Conservation (phyloP, 305 asterid genomes). For the Monarda citriodora region DNA sequence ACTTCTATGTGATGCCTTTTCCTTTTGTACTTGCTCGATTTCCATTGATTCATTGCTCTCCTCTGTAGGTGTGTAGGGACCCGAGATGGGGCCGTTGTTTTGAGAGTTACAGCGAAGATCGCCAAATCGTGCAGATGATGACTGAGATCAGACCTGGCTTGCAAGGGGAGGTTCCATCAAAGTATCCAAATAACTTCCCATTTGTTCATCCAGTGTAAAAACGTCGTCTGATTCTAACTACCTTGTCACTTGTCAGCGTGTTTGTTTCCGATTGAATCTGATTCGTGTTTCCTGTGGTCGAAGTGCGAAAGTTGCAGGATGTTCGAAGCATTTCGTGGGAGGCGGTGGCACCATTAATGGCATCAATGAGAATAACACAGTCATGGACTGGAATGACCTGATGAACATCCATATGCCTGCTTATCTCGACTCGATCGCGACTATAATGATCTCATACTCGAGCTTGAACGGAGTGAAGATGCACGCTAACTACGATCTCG, state of each 20-base stretch:
- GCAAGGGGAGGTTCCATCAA: slow-evolving; percentile 67
- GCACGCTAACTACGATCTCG: slow-evolving; percentile 58
- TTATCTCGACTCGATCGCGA: slow-evolving; percentile 49
- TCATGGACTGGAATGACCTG: slow-evolving; percentile 47
- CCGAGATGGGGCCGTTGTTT: slow-evolving; percentile 88
- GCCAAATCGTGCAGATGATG: slow-evolving; percentile 31
- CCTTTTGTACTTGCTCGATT: background rate
- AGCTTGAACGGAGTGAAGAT: slow-evolving; percentile 66
- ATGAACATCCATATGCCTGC: slow-evolving; percentile 54
- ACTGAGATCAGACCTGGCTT: slow-evolving; percentile 70
- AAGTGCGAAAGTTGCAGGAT: slow-evolving; percentile 45
- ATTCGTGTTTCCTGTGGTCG: background rate
- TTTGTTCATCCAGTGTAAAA: slow-evolving; percentile 30
- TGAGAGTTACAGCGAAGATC: slow-evolving; percentile 82
- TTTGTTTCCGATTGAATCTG: background rate
- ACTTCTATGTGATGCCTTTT: background rate
- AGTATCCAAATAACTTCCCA: slow-evolving; percentile 45
- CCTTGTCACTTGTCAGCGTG: background rate
- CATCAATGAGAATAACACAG: slow-evolving; percentile 49
- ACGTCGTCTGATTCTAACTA: background rate
- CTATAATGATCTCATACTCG: slow-evolving; percentile 60
- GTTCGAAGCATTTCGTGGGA: slow-evolving; percentile 63
- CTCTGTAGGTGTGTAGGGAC: slow-evolving; percentile 65
- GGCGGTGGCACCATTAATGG: slow-evolving; percentile 57
- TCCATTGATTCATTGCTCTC: background rate